Base-by-base conservation (phyloP, 169 alveolate genomes). In the Plasmodium vivax region DNA sequence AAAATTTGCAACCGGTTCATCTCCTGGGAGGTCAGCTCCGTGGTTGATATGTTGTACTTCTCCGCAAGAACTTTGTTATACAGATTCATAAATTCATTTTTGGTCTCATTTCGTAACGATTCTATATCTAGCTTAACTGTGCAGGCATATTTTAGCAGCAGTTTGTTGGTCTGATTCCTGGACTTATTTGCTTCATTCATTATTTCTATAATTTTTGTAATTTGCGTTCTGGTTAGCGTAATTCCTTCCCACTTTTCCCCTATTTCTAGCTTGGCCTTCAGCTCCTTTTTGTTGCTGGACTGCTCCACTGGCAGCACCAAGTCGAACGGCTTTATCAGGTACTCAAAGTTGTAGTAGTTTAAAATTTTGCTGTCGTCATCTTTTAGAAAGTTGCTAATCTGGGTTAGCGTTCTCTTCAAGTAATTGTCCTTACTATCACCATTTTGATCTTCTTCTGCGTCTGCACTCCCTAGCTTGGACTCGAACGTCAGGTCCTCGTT, bases 101-200 rank as follows among this genome's bases (percentile, higher is more conserved):
- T 93, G 6, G 98, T 97, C 16, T 84, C 87, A 58, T 95, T 96
- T 81, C 96, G 93, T 30, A 97, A 84, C 5, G 97, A 96, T 77
- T 97, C 98, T 19, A 97, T 87, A 34, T 96, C 98, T 85, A 95
- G 83, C 72, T 92, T 92, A 2, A 97, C 98, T 23, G 97, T 95
- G 81, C 84, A 85, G 1, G 98, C 97, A 93, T 95, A 82, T 54
- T 95, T 95, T 92, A 97, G 93, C 27, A 96, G 85, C 58, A 97
- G 82, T 56, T 96, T 93, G 74, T 95, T 96, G 30, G 97, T 93
- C 38, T 97, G 92, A 71, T 95, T 95, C 27, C 96, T 41, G 32
- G 96, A 93, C 81, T 73, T 83, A 74, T 95, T 85, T 0, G 97
- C 96, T 81, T 96, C 97, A 58, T 94, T 94, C 88, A 97, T 96